Conservation (phyloP, 257 asterid genomes). For the Solanum clarkiae region DNA sequence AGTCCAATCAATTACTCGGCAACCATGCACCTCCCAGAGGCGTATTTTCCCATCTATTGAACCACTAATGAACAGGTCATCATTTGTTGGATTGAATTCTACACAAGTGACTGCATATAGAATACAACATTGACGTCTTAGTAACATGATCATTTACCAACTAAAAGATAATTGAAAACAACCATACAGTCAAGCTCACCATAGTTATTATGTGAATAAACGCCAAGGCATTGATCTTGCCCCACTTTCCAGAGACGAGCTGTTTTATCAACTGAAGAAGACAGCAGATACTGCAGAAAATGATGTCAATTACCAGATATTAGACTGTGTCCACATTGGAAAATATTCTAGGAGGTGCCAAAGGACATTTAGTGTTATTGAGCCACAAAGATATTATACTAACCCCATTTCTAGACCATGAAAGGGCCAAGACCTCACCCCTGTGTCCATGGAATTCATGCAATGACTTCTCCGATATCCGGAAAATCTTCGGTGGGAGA, state of each 20-base stretch:
- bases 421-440: conserved; percentile 72
- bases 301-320: not conserved
- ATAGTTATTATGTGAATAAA: conserved; percentile 66
- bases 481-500: conserved; percentile 69
- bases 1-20: conserved; percentile 74
- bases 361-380: not conserved
- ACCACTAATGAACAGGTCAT: conserved; percentile 71
- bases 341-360: not conserved
- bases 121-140: not conserved
- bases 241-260: conserved; percentile 92
- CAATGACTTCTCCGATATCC: conserved; percentile 69
- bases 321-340: not conserved
- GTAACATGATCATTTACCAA: not conserved
- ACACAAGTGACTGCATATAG: conserved; percentile 67
- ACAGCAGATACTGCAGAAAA: conserved; percentile 53
- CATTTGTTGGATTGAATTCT: conserved; percentile 73
- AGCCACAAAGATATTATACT: conserved; percentile 13
- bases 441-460: conserved; percentile 71
- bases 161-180: not conserved
- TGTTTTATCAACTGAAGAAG: conserved; percentile 80
- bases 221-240: conserved; percentile 47
- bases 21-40: conserved; percentile 64
- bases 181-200: conserved; percentile 26
- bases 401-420: conserved; percentile 91
- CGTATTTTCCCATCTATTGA: conserved; percentile 80